phyloP scores from a whole-genome alignment of 2,329 filamentous ascomycete genomes.

The Xenoacremonium recifei region DNA sequence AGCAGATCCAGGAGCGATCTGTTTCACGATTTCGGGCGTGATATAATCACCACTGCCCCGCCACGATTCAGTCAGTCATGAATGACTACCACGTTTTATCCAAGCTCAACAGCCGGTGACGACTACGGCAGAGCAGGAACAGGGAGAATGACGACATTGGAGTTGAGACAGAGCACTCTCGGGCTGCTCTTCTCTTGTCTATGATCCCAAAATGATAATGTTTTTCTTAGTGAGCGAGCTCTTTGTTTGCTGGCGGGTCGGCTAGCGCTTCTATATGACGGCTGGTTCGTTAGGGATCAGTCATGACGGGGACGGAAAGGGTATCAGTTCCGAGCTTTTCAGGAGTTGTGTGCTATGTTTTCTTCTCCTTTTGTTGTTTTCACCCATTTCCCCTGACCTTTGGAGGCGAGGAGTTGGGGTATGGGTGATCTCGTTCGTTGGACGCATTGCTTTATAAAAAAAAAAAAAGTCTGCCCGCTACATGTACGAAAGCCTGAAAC shows the following conservation, averaged over 20 bases:
- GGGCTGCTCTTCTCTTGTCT: no score
- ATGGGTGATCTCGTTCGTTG: no score
- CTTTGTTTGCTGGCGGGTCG: slow-evolving; percentile 6
- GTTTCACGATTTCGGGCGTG: slow-evolving; percentile 32
- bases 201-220: slow-evolving; percentile 30
- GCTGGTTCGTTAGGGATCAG: slow-evolving; percentile 4
- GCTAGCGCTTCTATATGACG: neutral
- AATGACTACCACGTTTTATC: slow-evolving; percentile 26
- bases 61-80: slow-evolving; percentile 19
- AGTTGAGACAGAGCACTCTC: no score
- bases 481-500: neutral
- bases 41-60: slow-evolving; percentile 20
- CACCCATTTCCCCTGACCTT: no score
- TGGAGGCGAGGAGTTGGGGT: no score
- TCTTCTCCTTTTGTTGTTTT: slow-evolving; percentile 9
- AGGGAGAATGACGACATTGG: slow-evolving; percentile 22
- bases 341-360: slow-evolving; percentile 22
- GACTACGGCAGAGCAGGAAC: slow-evolving; percentile 27
- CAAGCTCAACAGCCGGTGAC: slow-evolving; percentile 23
- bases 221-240: slow-evolving; percentile 23
- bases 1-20: slow-evolving; percentile 69
- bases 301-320: neutral
- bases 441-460: neutral
- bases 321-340: neutral
- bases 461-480: no score